Conservation (phyloP, 1,284 basidiomycete species). For the Stygiomarasmius scandens region DNA sequence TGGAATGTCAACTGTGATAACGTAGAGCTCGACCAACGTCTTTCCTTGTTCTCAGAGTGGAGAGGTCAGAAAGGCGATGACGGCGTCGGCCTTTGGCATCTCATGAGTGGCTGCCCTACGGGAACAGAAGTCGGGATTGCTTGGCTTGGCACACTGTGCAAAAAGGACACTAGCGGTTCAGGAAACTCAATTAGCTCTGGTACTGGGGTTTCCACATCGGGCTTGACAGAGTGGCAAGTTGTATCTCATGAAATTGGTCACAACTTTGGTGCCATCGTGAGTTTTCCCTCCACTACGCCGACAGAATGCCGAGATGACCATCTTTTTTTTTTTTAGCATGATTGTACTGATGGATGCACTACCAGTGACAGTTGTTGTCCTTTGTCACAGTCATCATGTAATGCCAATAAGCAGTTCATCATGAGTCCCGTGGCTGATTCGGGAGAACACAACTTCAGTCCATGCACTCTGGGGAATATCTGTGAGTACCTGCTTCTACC, state of each 20-base stretch:
- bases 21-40: slow-evolving; percentile 61
- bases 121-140: slow-evolving; percentile 89
- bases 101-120: slow-evolving; percentile 87
- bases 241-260: slow-evolving; percentile 90
- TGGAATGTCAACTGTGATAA: slow-evolving; percentile 63
- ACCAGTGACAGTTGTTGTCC: slow-evolving; percentile 72
- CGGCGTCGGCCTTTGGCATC: slow-evolving; percentile 84
- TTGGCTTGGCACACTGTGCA: slow-evolving; percentile 80
- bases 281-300: slow-evolving; percentile 40
- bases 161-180: slow-evolving; percentile 32
- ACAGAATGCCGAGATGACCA: slow-evolving; percentile 20
- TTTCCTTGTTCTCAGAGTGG: slow-evolving; percentile 86
- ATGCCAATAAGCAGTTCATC: slow-evolving; percentile 70
- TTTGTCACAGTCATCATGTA: slow-evolving; percentile 58
- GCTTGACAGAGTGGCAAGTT: slow-evolving; percentile 78
- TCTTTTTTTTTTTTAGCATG: slow-evolving; percentile 32
- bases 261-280: slow-evolving; percentile 89
- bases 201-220: slow-evolving; percentile 82
- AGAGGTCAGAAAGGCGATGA: slow-evolving; percentile 74
- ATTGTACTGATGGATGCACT: slow-evolving; percentile 68
- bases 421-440: slow-evolving; percentile 77
- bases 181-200: slow-evolving; percentile 70
- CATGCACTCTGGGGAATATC: slow-evolving; percentile 85
- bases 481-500: slow-evolving; percentile 50
- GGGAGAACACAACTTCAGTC: slow-evolving; percentile 70